A percentile compares a stretch with the other conserved stretches of the same genome.
Conservation (phyloP, 345 rosid genomes). For the Rhizophora mangle region DNA sequence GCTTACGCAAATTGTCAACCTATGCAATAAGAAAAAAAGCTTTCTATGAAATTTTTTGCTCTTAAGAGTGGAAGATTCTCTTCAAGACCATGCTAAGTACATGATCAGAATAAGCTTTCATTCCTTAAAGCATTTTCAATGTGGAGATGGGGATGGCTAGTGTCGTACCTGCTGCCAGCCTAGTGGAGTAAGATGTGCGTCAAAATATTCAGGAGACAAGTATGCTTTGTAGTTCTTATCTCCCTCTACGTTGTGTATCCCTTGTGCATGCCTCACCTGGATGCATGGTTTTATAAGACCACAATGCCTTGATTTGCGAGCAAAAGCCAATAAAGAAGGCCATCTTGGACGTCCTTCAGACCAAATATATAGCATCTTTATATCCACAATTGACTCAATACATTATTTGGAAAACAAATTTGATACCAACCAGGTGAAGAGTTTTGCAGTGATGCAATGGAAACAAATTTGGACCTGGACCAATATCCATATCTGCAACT, state of each 20-base stretch:
- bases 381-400: constrained; percentile 23
- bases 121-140: background rate
- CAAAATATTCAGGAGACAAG: constrained; percentile 83
- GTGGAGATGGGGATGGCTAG: constrained; percentile 1
- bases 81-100: background rate
- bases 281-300: constrained; percentile 51
- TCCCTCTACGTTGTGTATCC: constrained; percentile 94
- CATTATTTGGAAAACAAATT: constrained; percentile 25
- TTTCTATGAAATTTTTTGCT: background rate
- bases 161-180: constrained; percentile 86
- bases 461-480: constrained; percentile 62
- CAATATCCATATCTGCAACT: constrained; percentile 72
- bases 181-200: constrained; percentile 81
- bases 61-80: background rate
- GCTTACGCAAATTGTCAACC: constrained; percentile 88
- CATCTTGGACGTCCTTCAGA: constrained; percentile 43
- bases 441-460: constrained; percentile 96
- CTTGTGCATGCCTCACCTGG: constrained; percentile 99
- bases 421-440: constrained; percentile 72
- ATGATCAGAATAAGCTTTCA: background rate
- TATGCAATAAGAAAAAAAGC: constrained; percentile 27
- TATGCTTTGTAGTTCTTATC: constrained; percentile 82
- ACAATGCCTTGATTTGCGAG: constrained; percentile 40
- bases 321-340: constrained; percentile 50
- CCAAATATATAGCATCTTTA: constrained; percentile 42